Conservation (phyloP, 805 yeast species). For the Kuraishia hungarica region DNA sequence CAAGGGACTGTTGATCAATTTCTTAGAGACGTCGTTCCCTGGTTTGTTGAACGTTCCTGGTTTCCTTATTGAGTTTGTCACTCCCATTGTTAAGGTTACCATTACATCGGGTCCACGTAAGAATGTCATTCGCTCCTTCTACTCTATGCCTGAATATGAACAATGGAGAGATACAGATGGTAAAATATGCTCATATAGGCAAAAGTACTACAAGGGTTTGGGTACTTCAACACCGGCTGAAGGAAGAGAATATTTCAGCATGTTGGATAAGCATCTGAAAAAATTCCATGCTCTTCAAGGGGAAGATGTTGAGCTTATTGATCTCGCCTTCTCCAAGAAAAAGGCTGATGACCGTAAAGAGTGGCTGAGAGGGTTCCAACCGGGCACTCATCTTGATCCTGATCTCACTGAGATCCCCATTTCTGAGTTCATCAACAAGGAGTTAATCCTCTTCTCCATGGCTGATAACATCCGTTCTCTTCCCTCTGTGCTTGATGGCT, state of each 20-base stretch:
- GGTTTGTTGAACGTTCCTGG: conserved; percentile 89
- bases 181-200: conserved; percentile 67
- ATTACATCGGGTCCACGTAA: conserved; percentile 53
- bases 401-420: conserved; percentile 72
- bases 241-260: conserved; percentile 80
- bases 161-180: conserved; percentile 87
- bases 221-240: conserved; percentile 88
- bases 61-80: conserved; percentile 85
- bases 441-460: conserved; percentile 88
- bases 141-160: conserved; percentile 94
- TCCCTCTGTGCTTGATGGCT: conserved; percentile 90
- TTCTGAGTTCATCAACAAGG: conserved; percentile 90
- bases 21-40: conserved; percentile 88
- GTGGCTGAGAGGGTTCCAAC: conserved; percentile 86
- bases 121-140: conserved; percentile 58
- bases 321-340: conserved; percentile 88
- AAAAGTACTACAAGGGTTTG: conserved; percentile 96
- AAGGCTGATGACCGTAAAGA: conserved; percentile 96
- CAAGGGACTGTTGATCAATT: conserved; percentile 90
- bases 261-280: conserved; percentile 79
- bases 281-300: conserved; percentile 74
- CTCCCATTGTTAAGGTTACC: conserved; percentile 92
- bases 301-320: conserved; percentile 70
- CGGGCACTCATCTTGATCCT: conserved; percentile 90
- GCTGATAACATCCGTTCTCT: conserved; percentile 95